Base-by-base conservation (phyloP, 2,329 filamentous ascomycete species). In the Pyricularia sp. region DNA sequence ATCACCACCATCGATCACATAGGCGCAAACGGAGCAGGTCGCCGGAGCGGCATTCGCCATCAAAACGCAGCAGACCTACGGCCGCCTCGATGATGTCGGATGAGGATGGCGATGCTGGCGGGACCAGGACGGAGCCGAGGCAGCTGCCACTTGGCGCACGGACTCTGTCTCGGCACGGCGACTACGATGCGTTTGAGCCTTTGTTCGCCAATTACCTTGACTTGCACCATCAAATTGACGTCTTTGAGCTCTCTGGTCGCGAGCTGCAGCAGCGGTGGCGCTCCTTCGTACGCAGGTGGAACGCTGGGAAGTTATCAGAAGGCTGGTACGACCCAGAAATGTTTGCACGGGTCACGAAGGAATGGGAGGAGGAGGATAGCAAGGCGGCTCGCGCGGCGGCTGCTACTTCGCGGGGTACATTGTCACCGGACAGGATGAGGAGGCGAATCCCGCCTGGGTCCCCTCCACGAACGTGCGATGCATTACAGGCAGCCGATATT, bases 231-330 rank as follows among this genome's bases (percentile, higher is more conserved):
- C 84, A 88, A 58, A 84, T 91, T 59, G 81, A 90, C 68, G 81
- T 96, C 1, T 83, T 88, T 23, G 84, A 86, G 11, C 82, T 98
- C 72, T 85, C 88, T 69, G 89, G 92, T 71, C 85, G 86, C n/a
- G 94, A 97, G 77, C 79, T 89, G 0, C 90, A 85, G 72, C 93
- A 94, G 1, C 83, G 94, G 69, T 99, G 94, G 93, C 97, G 97
- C 84, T 94, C 93, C 77, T 99, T 98, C 75, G 78, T 94, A 14
- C 84, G 86, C 4, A 94, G 93, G 83, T 99, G 95, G 94, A 99
- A 99, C 81, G 87, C 88, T 74, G 90, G 89, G 76, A 92, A 94
- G 80, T 83, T 98, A 71, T 90, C 92, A 4, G 90, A 94, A 78
- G 92, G 92, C 65, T 99, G 94, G 94, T 99, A 98, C 79, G 92